These are phyloP conservation scores for Coemansia erecta DNA, from an alignment of 192 early-diverging fungal species.

Conservation along the genomic window DNA sequence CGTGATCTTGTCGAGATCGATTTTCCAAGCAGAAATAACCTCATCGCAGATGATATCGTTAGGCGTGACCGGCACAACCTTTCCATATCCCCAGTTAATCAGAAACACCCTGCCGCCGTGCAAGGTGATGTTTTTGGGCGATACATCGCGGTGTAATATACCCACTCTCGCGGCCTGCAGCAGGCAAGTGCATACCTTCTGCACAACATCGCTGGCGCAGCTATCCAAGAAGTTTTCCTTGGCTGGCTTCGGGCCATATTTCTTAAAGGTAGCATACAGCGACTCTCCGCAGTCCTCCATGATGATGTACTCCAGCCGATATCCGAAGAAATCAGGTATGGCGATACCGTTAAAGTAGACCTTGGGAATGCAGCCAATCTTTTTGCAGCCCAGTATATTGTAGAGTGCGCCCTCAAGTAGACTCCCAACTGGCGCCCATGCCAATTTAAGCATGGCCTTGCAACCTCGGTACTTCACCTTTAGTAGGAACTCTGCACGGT, in stretches of 20 bases:
- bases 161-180: not conserved
- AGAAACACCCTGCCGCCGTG: too few species aligned
- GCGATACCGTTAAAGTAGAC: not conserved
- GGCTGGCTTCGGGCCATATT: too few species aligned
- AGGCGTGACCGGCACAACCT: not conserved
- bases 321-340: not conserved
- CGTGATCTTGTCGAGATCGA: not conserved
- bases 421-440: not conserved
- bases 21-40: not conserved
- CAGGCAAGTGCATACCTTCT: not conserved
- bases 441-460: conserved; percentile 1
- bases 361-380: not conserved
- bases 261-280: too few species aligned
- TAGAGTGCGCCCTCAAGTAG: conserved; percentile 4
- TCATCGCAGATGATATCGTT: too few species aligned
- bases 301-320: conserved; percentile 3
- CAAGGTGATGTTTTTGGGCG: not conserved
- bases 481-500: not conserved
- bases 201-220: not conserved
- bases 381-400: not conserved
- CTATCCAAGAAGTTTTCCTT: not conserved
- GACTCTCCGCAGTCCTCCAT: conserved; percentile 9
- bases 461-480: not conserved
- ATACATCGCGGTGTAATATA: not conserved
- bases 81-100: not conserved